A percentile compares a stretch with the other conserved stretches of the same genome.
Conservation (phyloP, 2,329 filamentous ascomycete genomes). For the Simplicillium sp. region DNA sequence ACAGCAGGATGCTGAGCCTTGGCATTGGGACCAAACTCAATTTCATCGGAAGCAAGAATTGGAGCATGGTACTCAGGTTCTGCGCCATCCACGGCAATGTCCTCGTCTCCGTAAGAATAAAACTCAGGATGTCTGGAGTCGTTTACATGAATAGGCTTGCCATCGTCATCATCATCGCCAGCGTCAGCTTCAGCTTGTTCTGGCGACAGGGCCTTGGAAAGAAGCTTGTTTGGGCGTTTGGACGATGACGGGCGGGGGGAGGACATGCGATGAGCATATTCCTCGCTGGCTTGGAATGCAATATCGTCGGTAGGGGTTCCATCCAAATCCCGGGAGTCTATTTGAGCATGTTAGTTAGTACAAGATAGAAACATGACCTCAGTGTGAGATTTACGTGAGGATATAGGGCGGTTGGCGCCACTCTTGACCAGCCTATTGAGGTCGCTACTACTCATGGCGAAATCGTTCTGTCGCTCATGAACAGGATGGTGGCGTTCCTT, state of each 20-base stretch:
- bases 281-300: constrained; percentile 77
- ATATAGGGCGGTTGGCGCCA: constrained; percentile 39
- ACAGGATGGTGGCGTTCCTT: constrained; percentile 58
- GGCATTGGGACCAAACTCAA: constrained; percentile 61
- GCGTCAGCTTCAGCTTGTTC: neutral
- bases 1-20: constrained; percentile 72
- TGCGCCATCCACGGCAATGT: constrained; percentile 42
- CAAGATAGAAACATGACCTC: neutral
- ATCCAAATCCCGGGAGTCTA: constrained; percentile 46
- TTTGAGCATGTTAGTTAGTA: constrained; percentile 43
- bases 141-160: constrained; percentile 65
- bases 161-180: constrained; percentile 30
- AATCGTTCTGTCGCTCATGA: constrained; percentile 54
- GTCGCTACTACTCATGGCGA: constrained; percentile 80
- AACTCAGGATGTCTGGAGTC: constrained; percentile 35
- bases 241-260: constrained; percentile 48
- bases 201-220: neutral
- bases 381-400: constrained; percentile 1
- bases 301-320: constrained; percentile 86
- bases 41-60: constrained; percentile 82
- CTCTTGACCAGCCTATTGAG: constrained; percentile 81
- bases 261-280: constrained; percentile 67
- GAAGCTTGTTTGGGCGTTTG: constrained; percentile 14
- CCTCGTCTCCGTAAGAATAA: constrained; percentile 25
- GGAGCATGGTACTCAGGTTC: constrained; percentile 61